Evolutionary conservation across 768 basidiomycete species (phyloP), one percentile per base, ranked within the genome.

Genomic region (Boletus vinaceobasis): DNA sequence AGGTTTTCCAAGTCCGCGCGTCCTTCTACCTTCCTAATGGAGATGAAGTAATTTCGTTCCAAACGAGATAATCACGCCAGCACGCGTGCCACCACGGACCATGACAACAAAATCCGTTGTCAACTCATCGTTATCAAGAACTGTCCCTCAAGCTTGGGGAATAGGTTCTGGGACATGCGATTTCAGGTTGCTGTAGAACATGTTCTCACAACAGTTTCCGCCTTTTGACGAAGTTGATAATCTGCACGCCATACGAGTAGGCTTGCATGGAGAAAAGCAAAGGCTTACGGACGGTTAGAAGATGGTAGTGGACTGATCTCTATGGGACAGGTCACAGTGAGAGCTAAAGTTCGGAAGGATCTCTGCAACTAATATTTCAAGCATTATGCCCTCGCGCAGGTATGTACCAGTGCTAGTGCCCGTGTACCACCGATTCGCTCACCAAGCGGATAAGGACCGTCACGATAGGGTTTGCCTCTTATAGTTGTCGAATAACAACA

Each of bases 1-100:
- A 26, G 14, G 29, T 48, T 57, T 61, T 53, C 13, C 21, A 59
- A 58, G 50, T 55, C 60, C 61, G 57, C 60, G 56, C 39, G 21
- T 36, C 5, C 1, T 10, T 14, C 3, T 6, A 26, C 32, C 40
- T 63, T 61, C 63, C 50, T 50, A 45, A 62, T 56, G 17, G 27
- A 44, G 55, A 39, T 43, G 36, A 48, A 29, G 36, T n/a, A 33
- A 21, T 35, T 32, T 59, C 33, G 23, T 40, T 33, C 29, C n/a
- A 33, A 48, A 29, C 9, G 19, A 21, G 14, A 45, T 11, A 1
- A 6, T 47, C 26, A 47, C 33, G 26, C 37, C 35, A 37, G 23
- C 35, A 17, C 26, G 19, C 37, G 7, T 15, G 33, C 33, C 11
- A 23, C 23, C 23, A 23, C 4, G 23, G 23, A 4, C 23, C 23